Evolutionary conservation across 352 stramenopile species (phyloP), one percentile per base, ranked within the genome.

Genomic region (Stramenopiles sp.): DNA sequence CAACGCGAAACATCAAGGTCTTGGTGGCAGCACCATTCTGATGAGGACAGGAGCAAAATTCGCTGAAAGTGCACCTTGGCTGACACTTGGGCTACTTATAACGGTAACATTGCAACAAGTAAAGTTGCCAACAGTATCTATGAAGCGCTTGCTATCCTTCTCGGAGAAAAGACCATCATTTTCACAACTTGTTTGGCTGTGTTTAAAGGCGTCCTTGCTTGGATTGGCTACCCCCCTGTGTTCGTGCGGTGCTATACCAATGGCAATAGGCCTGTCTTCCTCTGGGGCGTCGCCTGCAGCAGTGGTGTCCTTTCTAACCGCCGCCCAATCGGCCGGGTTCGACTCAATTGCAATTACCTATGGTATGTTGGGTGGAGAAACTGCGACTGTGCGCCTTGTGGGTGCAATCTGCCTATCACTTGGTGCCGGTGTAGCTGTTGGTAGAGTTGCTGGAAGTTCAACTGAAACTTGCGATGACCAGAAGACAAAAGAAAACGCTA

Each of bases 311-410:
- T 85, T 85, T 67, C 71, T 85, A 0, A 85, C 80, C 14, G 83
- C 83, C 25, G 81, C 83, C 7, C 83, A 85, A 80, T 83, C 81
- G 25, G 81, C 83, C n/a, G 83, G 83, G 0, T 67, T 85, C 7
- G 83, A 85, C 44, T 83, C 80, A 80, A 82, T 82, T 30, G 81
- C 81, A 0, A 84, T 85, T 80, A 85, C 83, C 22, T 85, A 33
- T 22, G 83, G 83, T 32, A 67, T 85, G 1, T 67, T 85, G 0
- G 83, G 83, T 44, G 67, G 80, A 22, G 29, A 31, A 27, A 82
- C 83, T 33, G 71, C 81, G 67, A n/a, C 85, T 8, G 33, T 71
- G n/a, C 30, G 83, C 39, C 83, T 85, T 76, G 22, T 30, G 4
- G 82, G 83, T 67, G 83, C 83, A 1, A 44, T 84, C 14, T 7